Evolutionary conservation across 768 basidiomycete genomes (phyloP).

Genomic region (Coprinellus aureogranulatus): DNA sequence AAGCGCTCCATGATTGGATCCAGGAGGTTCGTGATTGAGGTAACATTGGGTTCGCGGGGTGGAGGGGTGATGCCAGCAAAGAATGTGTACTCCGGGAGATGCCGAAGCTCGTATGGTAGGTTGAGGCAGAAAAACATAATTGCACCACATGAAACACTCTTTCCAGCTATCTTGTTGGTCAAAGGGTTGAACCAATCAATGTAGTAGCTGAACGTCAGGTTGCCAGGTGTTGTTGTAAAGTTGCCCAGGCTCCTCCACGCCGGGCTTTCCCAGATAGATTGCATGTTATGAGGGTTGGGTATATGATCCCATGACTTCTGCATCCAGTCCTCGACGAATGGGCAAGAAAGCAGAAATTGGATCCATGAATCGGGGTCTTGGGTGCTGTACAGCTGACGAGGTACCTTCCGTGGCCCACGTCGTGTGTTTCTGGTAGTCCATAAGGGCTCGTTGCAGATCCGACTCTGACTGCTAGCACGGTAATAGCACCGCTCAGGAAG

Average conservation of each 20-base stretch:
- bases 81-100: constrained; percentile 7
- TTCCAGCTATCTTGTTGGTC: constrained; percentile 24
- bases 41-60: constrained; percentile 18
- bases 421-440: constrained; percentile 7
- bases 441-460: constrained; percentile 10
- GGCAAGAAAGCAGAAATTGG: constrained; percentile 15
- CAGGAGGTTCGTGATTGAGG: constrained; percentile 14
- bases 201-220: constrained; percentile 15
- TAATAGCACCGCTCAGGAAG: constrained; percentile 6
- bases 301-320: constrained; percentile 16
- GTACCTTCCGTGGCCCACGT: constrained; percentile 8
- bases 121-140: constrained; percentile 17
- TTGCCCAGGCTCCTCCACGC: constrained; percentile 20
- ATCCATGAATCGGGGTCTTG: constrained; percentile 20
- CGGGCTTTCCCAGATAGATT: constrained; percentile 19
- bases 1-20: constrained; percentile 9
- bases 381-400: constrained; percentile 12
- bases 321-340: constrained; percentile 20
- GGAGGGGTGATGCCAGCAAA: constrained; percentile 21
- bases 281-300: constrained; percentile 9
- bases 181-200: constrained; percentile 30
- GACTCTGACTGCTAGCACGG: constrained; percentile 8
- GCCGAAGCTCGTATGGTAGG: constrained; percentile 13
- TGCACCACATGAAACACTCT: constrained; percentile 12
- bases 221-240: constrained; percentile 16